phyloP scores from a whole-genome alignment of 805 yeast genomes.

The Metschnikowia rubicola region DNA sequence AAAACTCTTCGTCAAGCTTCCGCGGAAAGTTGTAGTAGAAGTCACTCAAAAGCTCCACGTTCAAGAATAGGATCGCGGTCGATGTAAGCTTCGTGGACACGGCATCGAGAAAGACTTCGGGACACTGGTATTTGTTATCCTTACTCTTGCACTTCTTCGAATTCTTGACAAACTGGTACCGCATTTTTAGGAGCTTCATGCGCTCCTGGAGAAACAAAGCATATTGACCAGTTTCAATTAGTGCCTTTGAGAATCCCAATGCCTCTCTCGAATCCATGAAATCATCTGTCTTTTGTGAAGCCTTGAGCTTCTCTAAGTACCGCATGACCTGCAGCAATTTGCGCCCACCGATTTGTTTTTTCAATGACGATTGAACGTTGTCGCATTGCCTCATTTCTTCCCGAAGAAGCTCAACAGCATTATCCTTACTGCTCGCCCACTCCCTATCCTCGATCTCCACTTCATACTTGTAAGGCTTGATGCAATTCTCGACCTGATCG shows the following conservation, averaged over 20 bases:
- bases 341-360: conserved; percentile 73
- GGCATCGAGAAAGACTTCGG: conserved; percentile 89
- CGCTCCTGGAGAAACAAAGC: conserved; percentile 80
- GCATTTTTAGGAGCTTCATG: conserved; percentile 60
- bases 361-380: conserved; percentile 54
- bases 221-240: conserved; percentile 76
- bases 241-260: conserved; percentile 75
- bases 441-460: conserved; percentile 95
- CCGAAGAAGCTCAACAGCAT: conserved; percentile 64
- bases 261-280: conserved; percentile 59
- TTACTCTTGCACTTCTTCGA: conserved; percentile 73
- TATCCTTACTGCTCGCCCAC: conserved; percentile 81
- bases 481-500: conserved; percentile 97
- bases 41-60: conserved; percentile 90
- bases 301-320: conserved; percentile 54
- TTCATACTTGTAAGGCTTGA: conserved; percentile 96
- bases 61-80: conserved; percentile 87
- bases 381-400: conserved; percentile 88
- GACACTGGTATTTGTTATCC: conserved; percentile 85
- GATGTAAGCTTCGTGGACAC: conserved; percentile 89
- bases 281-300: conserved; percentile 26
- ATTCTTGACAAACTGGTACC: conserved; percentile 67
- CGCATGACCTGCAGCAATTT: conserved; percentile 81
- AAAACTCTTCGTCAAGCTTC: conserved; percentile 76
- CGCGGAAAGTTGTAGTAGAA: conserved; percentile 96